Base-by-base conservation (phyloP, 129 eudicot species). In the Artemisia argyi region DNA sequence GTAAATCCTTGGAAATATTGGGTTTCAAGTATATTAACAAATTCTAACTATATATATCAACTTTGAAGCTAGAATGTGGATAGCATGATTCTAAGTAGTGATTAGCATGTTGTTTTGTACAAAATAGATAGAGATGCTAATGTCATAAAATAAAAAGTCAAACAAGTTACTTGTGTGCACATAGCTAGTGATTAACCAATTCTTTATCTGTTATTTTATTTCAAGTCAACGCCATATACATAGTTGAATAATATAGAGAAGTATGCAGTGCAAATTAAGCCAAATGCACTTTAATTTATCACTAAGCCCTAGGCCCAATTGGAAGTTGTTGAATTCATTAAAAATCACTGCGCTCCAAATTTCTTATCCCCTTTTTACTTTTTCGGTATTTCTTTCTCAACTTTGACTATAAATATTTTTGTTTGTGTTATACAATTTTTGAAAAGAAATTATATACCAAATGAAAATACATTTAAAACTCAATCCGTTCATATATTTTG, bases 71-170 rank as follows among this genome's bases (percentile, higher is more conserved):
- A 42, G 66, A 61, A 6, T 10, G 68, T 68, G 80, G 80, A 76
- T 77, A 51, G 64, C 76, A 77, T 69, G 81, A 69, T 69, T 12
- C n/a, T 14, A 30, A 76, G 80, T 59, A 59, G 75, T 76, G 80
- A 68, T 32, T 48, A 59, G 11, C 80, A 76, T 76, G 80, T 75
- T 65, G 42, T 71, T 28, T 11, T 50, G 28, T 51, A 10, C 28
- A 73, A 73, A 35, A 61, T 26, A 62, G 32, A 47, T 13, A 51
- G 47, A 50, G 17, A 5, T 10, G 46, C n/a, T 15, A 61, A 9
- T 9, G 50, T 22, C 76, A 48, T 72, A 12, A 61, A 30, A n/a
- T n/a, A n/a, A 30, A 73, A 73, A 32, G 68, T 69, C 60, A 75
- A 76, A 59, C 44, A 19, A 12, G 59, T 26, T 17, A 76, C 74